Base-by-base conservation (phyloP, 306 rosid genomes). In the Quercus aquifolioides region DNA sequence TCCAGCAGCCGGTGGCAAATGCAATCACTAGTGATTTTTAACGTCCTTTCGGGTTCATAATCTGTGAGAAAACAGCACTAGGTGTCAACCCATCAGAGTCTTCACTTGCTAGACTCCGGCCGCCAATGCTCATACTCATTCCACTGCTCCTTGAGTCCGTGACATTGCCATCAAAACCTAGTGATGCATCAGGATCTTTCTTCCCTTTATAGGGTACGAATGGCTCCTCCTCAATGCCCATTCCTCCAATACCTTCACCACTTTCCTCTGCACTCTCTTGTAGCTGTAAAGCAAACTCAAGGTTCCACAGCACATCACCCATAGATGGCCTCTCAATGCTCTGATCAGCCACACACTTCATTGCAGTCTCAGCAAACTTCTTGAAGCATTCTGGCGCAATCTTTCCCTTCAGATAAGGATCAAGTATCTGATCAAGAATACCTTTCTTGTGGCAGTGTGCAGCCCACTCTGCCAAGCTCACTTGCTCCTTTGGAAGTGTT, bases 31-130 rank as follows among this genome's bases (percentile, higher is more conserved):
- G 65, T 67, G 76, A 58, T 73, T 56, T 41, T 90, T 74, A 96
- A 85, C 99, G 99, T 51, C 99, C 99, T 84, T 96, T 96, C 1
- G 99, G 99, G 89, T 96, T 91, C 98, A 96, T 93, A 88, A 96
- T 96, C 86, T 96, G 99, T 25, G 99, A 96, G 83, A 96, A 96
- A 19, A 96, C 99, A 23, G 99, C 92, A 83, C 99, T 96, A 4
- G 99, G 97, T 26, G 99, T 96, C 88, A 96, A 80, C 15, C 99
- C 99, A 65, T 96, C 98, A 11, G 99, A 96, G 84, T 93, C 98
- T 84, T 88, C 92, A 71, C 99, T 96, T 9, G 99, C 98, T 73
- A 96, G 86, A 91, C 99, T 96, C 79, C 97, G 89, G n/a, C 97
- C 97, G 54, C 98, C 99, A 0, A 96, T 88, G 90, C 99, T 96